Percentiles rank a stretch among this genome's conserved stretches.
Evolutionary conservation across 441 rosid species (phyloP).

Genomic region (Macaranga tanarius): DNA sequence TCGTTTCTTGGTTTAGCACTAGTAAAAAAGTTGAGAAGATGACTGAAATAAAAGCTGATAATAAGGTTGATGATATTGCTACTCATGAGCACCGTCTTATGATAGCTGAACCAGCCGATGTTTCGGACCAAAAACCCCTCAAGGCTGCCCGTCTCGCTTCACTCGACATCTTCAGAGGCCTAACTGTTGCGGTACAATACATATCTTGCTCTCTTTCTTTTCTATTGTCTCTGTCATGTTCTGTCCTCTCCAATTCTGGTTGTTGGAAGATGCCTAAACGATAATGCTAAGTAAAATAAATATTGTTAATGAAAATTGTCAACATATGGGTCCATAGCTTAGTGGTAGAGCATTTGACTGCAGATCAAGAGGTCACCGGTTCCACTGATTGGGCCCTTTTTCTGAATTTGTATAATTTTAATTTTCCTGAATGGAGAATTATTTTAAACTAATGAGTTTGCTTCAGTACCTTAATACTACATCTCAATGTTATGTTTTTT

Average conservation of each 20-base stretch:
- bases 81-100: conserved; percentile 34
- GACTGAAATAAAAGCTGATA: conserved; percentile 47
- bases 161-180: conserved; percentile 83
- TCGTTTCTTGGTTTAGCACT: no score
- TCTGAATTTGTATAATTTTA: no score
- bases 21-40: conserved; percentile 19
- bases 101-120: conserved; percentile 25
- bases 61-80: not conserved
- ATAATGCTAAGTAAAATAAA: no score
- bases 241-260: no score
- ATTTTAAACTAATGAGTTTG: no score
- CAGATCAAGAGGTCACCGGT: conserved; percentile 94
- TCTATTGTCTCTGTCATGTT: no score
- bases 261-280: no score
- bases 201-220: not conserved
- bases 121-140: conserved; percentile 24
- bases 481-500: no score
- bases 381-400: conserved; percentile 73
- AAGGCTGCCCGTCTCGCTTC: conserved; percentile 52
- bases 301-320: no score
- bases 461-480: no score
- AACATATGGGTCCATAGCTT: conserved; percentile 66
- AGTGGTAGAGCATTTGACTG: conserved; percentile 93
- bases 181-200: conserved; percentile 66
- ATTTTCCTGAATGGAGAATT: no score